Conservation (phyloP, 805 yeast genomes). For the Helenozyma rhizophorensis region DNA sequence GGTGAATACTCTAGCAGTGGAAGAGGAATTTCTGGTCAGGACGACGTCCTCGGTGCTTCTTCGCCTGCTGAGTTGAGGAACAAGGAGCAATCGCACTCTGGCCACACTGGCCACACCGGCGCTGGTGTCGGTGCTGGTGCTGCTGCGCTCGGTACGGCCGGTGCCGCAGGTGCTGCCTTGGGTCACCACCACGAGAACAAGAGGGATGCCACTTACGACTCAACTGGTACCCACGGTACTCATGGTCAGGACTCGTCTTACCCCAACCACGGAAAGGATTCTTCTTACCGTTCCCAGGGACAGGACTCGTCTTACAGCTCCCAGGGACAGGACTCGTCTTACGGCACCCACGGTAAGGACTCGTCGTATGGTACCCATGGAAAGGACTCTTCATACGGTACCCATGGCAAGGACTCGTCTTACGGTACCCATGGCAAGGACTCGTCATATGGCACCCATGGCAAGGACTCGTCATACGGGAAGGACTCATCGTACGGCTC, state of each 20-base stretch:
- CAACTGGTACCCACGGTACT: not conserved
- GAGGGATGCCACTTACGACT: conserved; percentile 3
- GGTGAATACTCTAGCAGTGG: too few species aligned
- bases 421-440: not conserved
- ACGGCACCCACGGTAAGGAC: not conserved
- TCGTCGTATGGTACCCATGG: not conserved
- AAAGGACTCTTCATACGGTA: not conserved
- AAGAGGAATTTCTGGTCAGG: too few species aligned
- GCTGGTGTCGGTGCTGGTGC: conserved; percentile 10
- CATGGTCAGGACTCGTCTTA: conserved; percentile 1
- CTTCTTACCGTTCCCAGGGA: not conserved
- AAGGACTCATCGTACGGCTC: not conserved
- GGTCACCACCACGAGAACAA: too few species aligned
- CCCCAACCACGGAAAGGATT: too few species aligned
- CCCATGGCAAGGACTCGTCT: not conserved
- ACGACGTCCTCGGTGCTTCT: too few species aligned
- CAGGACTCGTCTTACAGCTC: not conserved
- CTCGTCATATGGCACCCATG: not conserved
- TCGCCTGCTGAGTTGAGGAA: too few species aligned
- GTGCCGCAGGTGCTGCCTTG: conserved; percentile 1
- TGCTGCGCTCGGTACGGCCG: conserved; percentile 1
- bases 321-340: not conserved
- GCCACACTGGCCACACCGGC: conserved; percentile 6
- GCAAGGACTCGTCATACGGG: not conserved
- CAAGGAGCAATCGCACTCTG: too few species aligned